A percentile compares a stretch with the other conserved stretches of the same genome.
phyloP scores from a whole-genome alignment of 352 stramenopile species.

The Pythium utonaiense region DNA sequence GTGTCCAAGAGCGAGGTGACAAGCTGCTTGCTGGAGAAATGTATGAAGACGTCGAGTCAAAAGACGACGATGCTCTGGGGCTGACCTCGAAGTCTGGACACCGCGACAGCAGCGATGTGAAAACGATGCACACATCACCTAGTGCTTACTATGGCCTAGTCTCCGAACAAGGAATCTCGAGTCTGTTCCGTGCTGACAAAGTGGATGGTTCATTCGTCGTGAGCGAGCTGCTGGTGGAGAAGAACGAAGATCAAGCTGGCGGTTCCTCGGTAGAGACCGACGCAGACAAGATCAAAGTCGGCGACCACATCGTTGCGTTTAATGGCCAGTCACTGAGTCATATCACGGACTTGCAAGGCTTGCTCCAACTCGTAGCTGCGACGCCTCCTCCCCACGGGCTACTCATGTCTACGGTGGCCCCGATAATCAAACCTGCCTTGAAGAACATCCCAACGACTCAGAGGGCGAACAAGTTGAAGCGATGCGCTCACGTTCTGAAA shows the following conservation, averaged over 20 bases:
- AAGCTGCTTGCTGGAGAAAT: conserved; percentile 50
- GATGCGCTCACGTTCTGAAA: conserved; percentile 71
- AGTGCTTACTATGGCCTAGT: conserved; percentile 41
- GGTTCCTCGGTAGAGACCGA: conserved; percentile 2
- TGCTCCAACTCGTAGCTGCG: neutral
- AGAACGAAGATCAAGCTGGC: neutral
- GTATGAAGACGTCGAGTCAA: conserved; percentile 40
- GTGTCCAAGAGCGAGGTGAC: conserved; percentile 31
- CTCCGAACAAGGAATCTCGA: conserved; percentile 28
- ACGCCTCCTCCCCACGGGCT: conserved; percentile 44
- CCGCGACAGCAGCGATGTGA: neutral
- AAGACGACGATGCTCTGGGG: neutral
- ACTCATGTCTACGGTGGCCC: conserved; percentile 44
- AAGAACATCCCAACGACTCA: conserved; percentile 64
- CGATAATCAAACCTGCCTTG: conserved; percentile 35
- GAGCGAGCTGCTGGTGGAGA: conserved; percentile 10
- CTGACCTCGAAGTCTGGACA: neutral
- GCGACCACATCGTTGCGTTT: conserved; percentile 19
- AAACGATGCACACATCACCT: neutral
- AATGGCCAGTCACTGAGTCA: conserved; percentile 11
- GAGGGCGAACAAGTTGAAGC: conserved; percentile 55
- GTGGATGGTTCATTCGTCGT: conserved; percentile 48
- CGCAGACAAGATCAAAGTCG: conserved; percentile 12
- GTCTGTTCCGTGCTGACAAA: conserved; percentile 18
- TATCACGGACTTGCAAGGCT: neutral